These are phyloP conservation scores for Zizania palustris DNA, from an alignment of 202 grass and related monocot genomes.

Conservation along the genomic window DNA sequence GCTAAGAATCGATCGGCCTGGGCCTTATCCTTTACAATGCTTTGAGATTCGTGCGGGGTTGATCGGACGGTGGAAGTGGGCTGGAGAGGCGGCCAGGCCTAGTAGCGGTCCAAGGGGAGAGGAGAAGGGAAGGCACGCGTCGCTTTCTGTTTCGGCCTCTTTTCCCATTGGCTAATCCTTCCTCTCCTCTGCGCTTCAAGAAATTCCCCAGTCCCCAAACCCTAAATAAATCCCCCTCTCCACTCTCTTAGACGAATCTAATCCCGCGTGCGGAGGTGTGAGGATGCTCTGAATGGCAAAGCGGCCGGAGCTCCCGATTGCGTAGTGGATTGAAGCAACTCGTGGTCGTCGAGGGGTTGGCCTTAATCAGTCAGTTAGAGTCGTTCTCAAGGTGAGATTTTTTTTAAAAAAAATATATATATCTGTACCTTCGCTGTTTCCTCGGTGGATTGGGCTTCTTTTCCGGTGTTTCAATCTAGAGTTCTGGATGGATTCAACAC, in stretches of 20 bases:
- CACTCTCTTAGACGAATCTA: too few relatives aligned
- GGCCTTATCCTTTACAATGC: background rate
- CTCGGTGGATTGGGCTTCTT: constrained; percentile 5
- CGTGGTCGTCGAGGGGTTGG: background rate
- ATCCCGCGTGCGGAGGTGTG: background rate
- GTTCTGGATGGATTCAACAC: background rate
- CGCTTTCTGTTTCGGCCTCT: constrained; percentile 36
- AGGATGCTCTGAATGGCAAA: constrained; percentile 12
- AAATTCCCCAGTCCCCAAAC: constrained; percentile 50
- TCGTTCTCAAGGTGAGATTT: constrained; percentile 26
- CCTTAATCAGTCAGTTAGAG: background rate
- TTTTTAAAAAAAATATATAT: too few relatives aligned
- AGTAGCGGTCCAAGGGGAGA: constrained; percentile 1
- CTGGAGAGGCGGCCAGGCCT: background rate
- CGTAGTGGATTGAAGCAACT: constrained; percentile 12
- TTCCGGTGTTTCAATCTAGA: background rate
- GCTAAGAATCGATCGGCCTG: too few relatives aligned
- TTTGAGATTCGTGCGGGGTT: background rate
- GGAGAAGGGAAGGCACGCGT: constrained; percentile 28
- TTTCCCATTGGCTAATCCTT: constrained; percentile 27
- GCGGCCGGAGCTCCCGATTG: constrained; percentile 8
- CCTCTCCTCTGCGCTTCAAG: background rate
- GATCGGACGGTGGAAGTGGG: background rate
- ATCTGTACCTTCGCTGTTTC: background rate
- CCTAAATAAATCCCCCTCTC: constrained; percentile 43